A percentile compares a stretch with the other conserved stretches of the same genome.
Evolutionary conservation across 768 basidiomycete genomes (phyloP).

Genomic region (Agaricus sinodeliciosus): DNA sequence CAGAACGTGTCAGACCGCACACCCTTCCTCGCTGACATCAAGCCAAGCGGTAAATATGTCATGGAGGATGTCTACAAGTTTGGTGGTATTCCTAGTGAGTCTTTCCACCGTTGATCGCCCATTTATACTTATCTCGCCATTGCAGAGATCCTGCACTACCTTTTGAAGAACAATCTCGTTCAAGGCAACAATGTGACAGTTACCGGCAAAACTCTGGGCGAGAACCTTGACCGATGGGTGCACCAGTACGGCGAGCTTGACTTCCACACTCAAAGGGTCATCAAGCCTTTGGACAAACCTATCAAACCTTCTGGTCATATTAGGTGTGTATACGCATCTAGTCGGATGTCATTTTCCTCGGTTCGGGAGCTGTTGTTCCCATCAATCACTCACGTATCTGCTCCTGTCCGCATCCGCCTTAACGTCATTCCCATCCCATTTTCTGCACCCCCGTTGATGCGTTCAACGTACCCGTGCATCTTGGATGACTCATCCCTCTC

Average conservation of each 20-base stretch:
- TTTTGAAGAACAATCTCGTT: conserved; percentile 82
- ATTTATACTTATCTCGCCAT: neutral
- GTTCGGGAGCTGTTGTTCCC: neutral
- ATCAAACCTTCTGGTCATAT: conserved; percentile 90
- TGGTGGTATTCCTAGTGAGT: conserved; percentile 91
- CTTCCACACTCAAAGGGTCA: conserved; percentile 66
- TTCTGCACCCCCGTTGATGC: neutral
- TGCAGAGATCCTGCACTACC: conserved; percentile 75
- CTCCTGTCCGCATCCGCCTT: neutral
- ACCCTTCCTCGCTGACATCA: conserved; percentile 94
- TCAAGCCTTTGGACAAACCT: conserved; percentile 80
- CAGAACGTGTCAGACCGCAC: conserved; percentile 86
- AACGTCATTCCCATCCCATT: conserved; percentile 2
- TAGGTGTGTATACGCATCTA: conserved; percentile 41
- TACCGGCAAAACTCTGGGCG: conserved; percentile 83
- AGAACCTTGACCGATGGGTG: conserved; percentile 89
- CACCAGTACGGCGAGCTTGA: conserved; percentile 75
- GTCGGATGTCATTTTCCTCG: neutral
- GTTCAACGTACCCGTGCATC: no score
- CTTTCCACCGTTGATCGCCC: conserved; percentile 3
- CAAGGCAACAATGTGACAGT: conserved; percentile 90
- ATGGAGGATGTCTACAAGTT: conserved; percentile 97
- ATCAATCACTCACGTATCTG: neutral
- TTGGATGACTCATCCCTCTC: neutral
- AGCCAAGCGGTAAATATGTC: conserved; percentile 96